Evolutionary conservation across 441 rosid species (phyloP), one percentile per base, ranked within the genome.

Genomic region (Dalechampia spathulata): DNA sequence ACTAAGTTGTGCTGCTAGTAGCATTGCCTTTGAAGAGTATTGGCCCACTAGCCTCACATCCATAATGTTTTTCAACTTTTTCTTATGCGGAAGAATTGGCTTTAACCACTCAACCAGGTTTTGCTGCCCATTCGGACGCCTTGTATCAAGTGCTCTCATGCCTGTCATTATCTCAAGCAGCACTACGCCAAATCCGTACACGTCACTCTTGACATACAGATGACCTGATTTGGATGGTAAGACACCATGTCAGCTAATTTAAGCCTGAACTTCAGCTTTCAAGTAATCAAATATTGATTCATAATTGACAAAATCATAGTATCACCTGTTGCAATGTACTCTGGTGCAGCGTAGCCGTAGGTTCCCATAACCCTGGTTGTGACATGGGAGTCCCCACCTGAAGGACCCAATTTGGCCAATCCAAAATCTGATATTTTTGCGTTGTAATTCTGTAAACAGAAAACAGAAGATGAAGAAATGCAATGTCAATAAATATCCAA

Each of bases 381-480:
- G 42, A 90, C 78, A 21, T 90, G 94, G 30, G 97, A 83, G 16
- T 80, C 83, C 65, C 92, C 88, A 0, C 81, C 86, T 0, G 94
- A 83, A 73, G 94, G 97, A 50, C 97, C 97, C 53, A 78, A 43
- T 50, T 85, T 90, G 19, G 96, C 97, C 68, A 87, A 70, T 42
- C 96, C 97, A 57, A 90, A 87, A 62, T 90, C 97, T 3, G 96
- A 87, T 70, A 90, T 65, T 72, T 83, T 87, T 51, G 97, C 87
- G 38, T 73, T 82, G 69, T 78, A 90, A 37, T 60, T 69, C 96
- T 90, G 86, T 32, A 55, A 30, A 57, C 34, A 45, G 25, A 49
- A 5, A 23, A 10, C 36, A 59, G n/a, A 40, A 30, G 22, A 40
- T 14, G 39, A 61, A n/a, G 13, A 50, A 42, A 16, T 16, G 7